Base-by-base conservation (phyloP, 768 basidiomycete genomes). In the Boletus coccyginus region DNA sequence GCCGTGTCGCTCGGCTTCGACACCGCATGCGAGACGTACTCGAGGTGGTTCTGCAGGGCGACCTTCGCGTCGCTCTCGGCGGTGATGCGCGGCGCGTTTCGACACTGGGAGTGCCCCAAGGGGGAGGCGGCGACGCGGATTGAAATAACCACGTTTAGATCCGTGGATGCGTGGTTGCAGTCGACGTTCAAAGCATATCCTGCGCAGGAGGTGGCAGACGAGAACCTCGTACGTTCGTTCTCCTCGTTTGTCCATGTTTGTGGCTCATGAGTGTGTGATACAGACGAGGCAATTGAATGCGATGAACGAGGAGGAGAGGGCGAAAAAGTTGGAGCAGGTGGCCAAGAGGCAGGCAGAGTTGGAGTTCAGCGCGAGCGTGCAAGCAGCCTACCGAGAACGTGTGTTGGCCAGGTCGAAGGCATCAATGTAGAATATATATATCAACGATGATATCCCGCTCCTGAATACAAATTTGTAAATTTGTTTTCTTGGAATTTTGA, bases 11-110 rank as follows among this genome's bases (percentile, higher is more conserved):
- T 56, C 10, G 53, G 53, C 2, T 19, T 55, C 32, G 53, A 61
- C 14, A 53, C 59, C 0, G 57, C 46, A 10, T 61, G 60, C 31
- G 58, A 59, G 33, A 52, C 60, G 12, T 60, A 60, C 27, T 44
- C 60, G 7, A 46, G 33, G 17, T 61, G 58, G 60, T 61, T 61
- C 17, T 43, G 50, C 19, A 48, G 58, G 21, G 53, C 60, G 12
- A 45, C 41, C 10, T 5, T 60, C 43, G 7, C 40, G 55, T 21
- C 29, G 46, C 46, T 1, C 53, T 16, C 50, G 6, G 7, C 2
- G 8, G 43, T 59, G 5, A 55, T 60, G 42, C 53, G 38, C 1
- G 42, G 47, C 0, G 32, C 49, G 2, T 43, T 38, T 44, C 39
- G 46, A 10, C 44, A 42, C 1, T 5, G 54, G 41, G 35, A 35